Percentiles rank a stretch among this genome's conserved stretches.
phyloP scores from a whole-genome alignment of 2,329 filamentous ascomycete species.

The Calonectria pauciramosa region DNA sequence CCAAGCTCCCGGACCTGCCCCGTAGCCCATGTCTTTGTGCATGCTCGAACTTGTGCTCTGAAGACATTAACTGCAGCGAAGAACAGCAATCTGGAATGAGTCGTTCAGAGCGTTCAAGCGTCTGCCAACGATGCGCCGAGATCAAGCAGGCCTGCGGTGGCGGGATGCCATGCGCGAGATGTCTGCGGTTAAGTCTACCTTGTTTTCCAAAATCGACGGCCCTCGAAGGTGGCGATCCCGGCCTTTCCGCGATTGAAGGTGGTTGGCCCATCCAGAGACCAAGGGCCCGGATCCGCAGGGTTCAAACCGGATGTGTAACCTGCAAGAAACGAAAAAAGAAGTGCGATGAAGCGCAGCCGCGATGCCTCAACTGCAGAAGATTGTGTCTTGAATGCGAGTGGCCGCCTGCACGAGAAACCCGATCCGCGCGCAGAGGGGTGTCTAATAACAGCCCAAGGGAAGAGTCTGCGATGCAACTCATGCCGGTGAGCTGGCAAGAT shows the following conservation, averaged over 20 bases:
- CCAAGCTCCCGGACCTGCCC: background rate
- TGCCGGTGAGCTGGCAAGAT: background rate
- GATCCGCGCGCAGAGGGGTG: background rate
- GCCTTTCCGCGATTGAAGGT: background rate
- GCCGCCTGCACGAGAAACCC: slow-evolving; percentile 39
- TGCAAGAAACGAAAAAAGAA: slow-evolving; percentile 63
- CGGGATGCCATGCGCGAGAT: slow-evolving; percentile 50
- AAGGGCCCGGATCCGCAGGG: slow-evolving; percentile 51
- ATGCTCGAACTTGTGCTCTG: background rate
- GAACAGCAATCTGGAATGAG: background rate
- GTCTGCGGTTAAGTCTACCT: slow-evolving; percentile 48
- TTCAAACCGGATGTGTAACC: slow-evolving; percentile 58
- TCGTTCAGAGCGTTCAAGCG: slow-evolving; percentile 19
- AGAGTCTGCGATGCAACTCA: background rate
- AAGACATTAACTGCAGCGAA: background rate
- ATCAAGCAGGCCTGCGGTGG: slow-evolving; percentile 55
- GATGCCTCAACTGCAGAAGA: slow-evolving; percentile 55
- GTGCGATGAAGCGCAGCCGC: slow-evolving; percentile 60
- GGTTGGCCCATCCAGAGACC: slow-evolving; percentile 38
- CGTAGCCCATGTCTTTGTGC: background rate
- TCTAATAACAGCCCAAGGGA: background rate
- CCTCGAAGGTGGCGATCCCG: background rate
- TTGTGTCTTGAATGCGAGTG: slow-evolving; percentile 52
- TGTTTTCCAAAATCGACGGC: slow-evolving; percentile 5
- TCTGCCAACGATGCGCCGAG: slow-evolving; percentile 52